phyloP scores from a whole-genome alignment of 2,329 filamentous ascomycete genomes.

The Rhynchosporium agropyri region DNA sequence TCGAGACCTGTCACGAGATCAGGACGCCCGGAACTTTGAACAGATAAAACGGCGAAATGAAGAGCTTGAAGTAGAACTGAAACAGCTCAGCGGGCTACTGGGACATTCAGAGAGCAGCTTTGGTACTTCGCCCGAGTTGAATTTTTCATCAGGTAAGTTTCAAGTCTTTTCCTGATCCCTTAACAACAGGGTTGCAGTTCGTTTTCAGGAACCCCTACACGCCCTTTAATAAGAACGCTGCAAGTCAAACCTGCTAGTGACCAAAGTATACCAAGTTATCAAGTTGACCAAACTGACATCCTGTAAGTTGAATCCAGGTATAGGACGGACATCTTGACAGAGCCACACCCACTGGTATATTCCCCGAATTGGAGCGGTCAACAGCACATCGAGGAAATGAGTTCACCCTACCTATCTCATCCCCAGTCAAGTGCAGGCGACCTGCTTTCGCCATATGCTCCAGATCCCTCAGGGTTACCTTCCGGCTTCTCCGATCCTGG shows the following conservation, averaged over 20 bases:
- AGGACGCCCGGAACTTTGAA: slow-evolving; percentile 53
- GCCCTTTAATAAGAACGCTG: not conserved
- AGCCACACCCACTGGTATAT: slow-evolving; percentile 18
- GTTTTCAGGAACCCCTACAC: too few species aligned
- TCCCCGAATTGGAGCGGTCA: slow-evolving; percentile 18
- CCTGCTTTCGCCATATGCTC: slow-evolving; percentile 15
- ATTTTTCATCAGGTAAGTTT: slow-evolving; percentile 17
- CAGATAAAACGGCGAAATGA: slow-evolving; percentile 56
- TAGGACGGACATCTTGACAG: slow-evolving; percentile 19
- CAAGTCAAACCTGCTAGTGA: not conserved
- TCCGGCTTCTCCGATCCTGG: slow-evolving; percentile 15
- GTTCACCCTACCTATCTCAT: slow-evolving; percentile 2
- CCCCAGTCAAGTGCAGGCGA: slow-evolving; percentile 24
- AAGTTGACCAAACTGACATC: slow-evolving; percentile 15
- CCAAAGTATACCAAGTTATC: not conserved
- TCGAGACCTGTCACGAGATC: slow-evolving; percentile 63
- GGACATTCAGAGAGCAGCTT: slow-evolving; percentile 26
- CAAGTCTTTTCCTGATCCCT: not conserved
- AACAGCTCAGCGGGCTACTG: slow-evolving; percentile 32
- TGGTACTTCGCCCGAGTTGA: slow-evolving; percentile 21
- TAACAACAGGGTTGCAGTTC: too few species aligned
- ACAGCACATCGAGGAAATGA: not conserved
- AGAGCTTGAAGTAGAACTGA: slow-evolving; percentile 56
- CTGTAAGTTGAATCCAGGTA: slow-evolving; percentile 18
- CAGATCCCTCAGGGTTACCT: slow-evolving; percentile 19